phyloP scores from a whole-genome alignment of 2,329 filamentous ascomycete species.

The Bipolaris sorokiniana region DNA sequence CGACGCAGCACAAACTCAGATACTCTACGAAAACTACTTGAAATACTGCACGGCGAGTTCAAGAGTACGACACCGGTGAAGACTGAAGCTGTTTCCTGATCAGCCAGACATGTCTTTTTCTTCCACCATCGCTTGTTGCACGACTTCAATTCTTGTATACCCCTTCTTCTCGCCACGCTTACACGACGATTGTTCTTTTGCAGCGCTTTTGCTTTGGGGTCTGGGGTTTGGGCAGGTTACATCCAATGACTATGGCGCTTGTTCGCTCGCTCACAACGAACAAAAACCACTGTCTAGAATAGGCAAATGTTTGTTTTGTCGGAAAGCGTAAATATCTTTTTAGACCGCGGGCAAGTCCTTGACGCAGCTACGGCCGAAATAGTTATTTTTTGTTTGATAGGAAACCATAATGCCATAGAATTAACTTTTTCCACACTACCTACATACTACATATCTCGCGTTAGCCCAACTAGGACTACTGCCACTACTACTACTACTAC shows the following conservation, averaged over 20 bases:
- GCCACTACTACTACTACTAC: background rate
- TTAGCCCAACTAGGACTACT: too few species aligned
- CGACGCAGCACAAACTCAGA: slow-evolving; percentile 42
- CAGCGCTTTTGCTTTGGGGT: slow-evolving; percentile 14
- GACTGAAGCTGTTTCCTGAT: slow-evolving; percentile 18
- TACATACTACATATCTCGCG: background rate
- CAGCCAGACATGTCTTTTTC: background rate
- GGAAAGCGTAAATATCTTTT: background rate
- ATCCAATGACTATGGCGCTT: background rate
- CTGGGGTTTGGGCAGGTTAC: slow-evolving; percentile 14
- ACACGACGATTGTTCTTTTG: slow-evolving; percentile 12
- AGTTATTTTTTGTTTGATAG: background rate
- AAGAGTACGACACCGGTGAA: slow-evolving; percentile 35
- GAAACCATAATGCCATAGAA: slow-evolving; percentile 3
- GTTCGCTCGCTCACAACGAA: background rate
- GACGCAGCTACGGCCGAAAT: slow-evolving; percentile 7
- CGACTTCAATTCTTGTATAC: slow-evolving; percentile 19
- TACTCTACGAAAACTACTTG: slow-evolving; percentile 47
- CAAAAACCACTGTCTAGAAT: background rate
- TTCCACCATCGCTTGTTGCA: slow-evolving; percentile 2
- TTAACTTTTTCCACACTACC: background rate
- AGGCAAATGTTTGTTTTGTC: background rate
- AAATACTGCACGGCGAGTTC: slow-evolving; percentile 49
- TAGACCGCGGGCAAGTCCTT: background rate
- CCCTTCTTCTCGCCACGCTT: slow-evolving; percentile 15